These are phyloP conservation scores for Aureobasidium sp. DNA, from an alignment of 2,329 filamentous ascomycete species.

Conservation along the genomic window DNA sequence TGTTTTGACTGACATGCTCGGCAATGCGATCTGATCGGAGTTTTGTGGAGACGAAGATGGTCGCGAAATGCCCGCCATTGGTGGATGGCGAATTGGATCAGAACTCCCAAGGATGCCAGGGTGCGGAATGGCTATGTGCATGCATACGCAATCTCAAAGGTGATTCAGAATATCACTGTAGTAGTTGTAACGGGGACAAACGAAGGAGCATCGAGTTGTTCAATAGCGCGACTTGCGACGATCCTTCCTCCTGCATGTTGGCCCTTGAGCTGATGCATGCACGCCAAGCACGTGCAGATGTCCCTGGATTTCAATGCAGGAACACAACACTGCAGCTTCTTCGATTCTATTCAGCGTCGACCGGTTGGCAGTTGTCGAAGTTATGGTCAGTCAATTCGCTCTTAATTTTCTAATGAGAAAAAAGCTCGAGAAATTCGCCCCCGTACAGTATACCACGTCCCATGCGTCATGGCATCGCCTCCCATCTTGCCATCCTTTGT, in stretches of 20 bases:
- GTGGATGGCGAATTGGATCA: background rate
- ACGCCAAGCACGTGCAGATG: background rate
- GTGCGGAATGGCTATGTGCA: background rate
- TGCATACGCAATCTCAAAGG: slow-evolving; percentile 2
- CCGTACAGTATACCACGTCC: background rate
- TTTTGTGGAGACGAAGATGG: background rate
- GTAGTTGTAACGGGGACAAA: slow-evolving; percentile 8
- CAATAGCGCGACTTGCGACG: slow-evolving; percentile 7
- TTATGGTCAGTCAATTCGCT: background rate
- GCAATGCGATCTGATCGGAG: background rate
- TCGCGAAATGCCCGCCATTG: background rate
- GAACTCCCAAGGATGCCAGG: background rate
- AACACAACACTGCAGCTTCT: background rate
- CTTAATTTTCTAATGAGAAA: background rate
- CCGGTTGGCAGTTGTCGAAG: background rate
- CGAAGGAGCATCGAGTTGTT: background rate
- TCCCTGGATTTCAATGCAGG: background rate
- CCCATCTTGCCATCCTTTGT: background rate
- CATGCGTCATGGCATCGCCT: background rate
- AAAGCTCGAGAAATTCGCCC: no score
- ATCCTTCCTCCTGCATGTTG: slow-evolving; percentile 12
- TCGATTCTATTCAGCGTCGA: background rate
- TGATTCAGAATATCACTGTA: slow-evolving; percentile 16
- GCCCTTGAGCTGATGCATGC: background rate
- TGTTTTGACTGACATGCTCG: background rate